Percentiles rank a stretch among this genome's conserved stretches.
Evolutionary conservation across 305 asterid species (phyloP).

Genomic region (Solanum hybrid): DNA sequence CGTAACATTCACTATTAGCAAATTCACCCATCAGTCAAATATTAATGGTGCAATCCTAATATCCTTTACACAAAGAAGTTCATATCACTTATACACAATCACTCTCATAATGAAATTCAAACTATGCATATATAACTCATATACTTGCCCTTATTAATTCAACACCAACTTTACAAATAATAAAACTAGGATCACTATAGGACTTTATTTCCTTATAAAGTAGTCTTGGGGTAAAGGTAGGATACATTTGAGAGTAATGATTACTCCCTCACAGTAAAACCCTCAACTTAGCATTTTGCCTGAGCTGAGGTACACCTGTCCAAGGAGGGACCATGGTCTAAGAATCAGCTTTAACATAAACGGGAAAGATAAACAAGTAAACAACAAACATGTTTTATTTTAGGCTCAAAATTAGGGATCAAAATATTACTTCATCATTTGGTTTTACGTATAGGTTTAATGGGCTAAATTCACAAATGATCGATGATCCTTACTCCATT

Average conservation of each 20-base stretch:
- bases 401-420: not conserved
- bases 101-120: not conserved
- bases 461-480: not conserved
- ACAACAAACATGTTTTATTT: not conserved
- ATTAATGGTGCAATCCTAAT: not conserved
- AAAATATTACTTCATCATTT: not conserved
- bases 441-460: not conserved
- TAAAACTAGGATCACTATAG: not conserved
- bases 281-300: not conserved
- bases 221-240: not conserved
- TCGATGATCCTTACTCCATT: not conserved
- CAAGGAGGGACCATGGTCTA: not conserved
- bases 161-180: not conserved
- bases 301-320: not conserved
- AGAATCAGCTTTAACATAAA: not conserved
- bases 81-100: not conserved
- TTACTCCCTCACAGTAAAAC: not conserved
- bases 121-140: not conserved
- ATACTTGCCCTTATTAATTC: not conserved
- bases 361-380: not conserved
- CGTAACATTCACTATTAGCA: not conserved
- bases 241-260: not conserved
- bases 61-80: not conserved
- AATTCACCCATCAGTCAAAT: not conserved
- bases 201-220: not conserved